phyloP scores from a whole-genome alignment of 1,139 yeast genomes.

The Suhomyces coccinellae region DNA sequence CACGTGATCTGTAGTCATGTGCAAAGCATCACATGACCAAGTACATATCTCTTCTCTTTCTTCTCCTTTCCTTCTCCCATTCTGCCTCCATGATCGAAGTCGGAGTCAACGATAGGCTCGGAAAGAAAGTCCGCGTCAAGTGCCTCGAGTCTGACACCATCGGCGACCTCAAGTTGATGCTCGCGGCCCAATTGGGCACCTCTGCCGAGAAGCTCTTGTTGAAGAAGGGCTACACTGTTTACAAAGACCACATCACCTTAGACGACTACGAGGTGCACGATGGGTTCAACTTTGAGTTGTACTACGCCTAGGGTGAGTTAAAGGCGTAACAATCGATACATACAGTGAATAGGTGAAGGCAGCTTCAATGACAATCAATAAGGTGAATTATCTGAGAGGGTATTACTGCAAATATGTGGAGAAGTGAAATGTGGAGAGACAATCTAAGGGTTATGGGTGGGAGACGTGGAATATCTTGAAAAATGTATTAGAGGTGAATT shows the following conservation, averaged over 20 bases:
- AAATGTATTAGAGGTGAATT: too few relatives aligned
- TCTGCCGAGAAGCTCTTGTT: slow-evolving; percentile 61
- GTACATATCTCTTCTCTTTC: too few relatives aligned
- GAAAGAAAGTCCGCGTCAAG: slow-evolving; percentile 84
- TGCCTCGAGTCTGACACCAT: slow-evolving; percentile 82
- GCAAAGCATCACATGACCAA: too few relatives aligned
- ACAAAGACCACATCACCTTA: slow-evolving; percentile 84
- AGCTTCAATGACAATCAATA: too few relatives aligned
- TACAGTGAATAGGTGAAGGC: too few relatives aligned
- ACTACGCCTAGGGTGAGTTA: slow-evolving; percentile 38
- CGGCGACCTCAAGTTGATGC: slow-evolving; percentile 87
- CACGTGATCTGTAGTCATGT: background rate
- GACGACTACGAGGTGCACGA: slow-evolving; percentile 94
- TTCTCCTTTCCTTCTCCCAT: too few relatives aligned
- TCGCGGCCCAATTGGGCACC: slow-evolving; percentile 83
- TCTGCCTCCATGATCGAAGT: slow-evolving; percentile 16
- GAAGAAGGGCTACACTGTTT: slow-evolving; percentile 77
- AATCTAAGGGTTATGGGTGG: too few relatives aligned
- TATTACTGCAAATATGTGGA: too few relatives aligned
- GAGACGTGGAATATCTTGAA: too few relatives aligned
- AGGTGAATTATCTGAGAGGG: too few relatives aligned
- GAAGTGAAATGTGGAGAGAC: too few relatives aligned
- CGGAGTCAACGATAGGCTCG: slow-evolving; percentile 50
- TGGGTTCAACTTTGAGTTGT: slow-evolving; percentile 84
- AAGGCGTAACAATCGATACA: too few relatives aligned